These are phyloP conservation scores for Citrus inodora DNA, from an alignment of 345 rosid genomes.

Conservation along the genomic window DNA sequence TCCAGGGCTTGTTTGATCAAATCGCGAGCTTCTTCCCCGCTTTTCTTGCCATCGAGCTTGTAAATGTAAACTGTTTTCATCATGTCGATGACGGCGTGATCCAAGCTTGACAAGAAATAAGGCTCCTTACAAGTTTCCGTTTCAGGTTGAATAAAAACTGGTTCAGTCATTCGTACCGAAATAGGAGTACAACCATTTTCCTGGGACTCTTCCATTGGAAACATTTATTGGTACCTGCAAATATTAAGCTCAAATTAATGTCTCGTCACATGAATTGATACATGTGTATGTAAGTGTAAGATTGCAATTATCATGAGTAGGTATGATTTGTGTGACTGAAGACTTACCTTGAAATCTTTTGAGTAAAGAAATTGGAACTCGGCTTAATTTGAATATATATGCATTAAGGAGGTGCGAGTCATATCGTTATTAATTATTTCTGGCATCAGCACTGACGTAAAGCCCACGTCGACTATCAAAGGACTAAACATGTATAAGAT, in stretches of 20 bases:
- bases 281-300: neutral
- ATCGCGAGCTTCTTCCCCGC: conserved; percentile 4
- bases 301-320: neutral
- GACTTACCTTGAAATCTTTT: neutral
- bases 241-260: neutral
- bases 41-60: neutral
- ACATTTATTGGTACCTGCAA: neutral
- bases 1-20: conserved; percentile 20
- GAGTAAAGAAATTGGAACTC: neutral
- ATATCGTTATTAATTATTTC: neutral
- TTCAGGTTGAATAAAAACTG: neutral
- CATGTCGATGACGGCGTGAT: conserved; percentile 8
- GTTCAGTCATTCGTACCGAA: neutral
- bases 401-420: neutral
- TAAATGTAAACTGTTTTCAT: conserved; percentile 14
- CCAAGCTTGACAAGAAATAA: conserved; percentile 22
- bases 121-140: neutral
- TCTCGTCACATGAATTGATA: neutral
- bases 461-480: neutral
- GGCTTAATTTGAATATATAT: neutral
- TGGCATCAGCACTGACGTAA: neutral
- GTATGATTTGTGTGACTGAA: neutral
- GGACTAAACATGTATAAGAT: neutral
- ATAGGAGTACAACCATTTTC: neutral
- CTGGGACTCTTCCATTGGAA: neutral